Percentiles rank a stretch among this genome's conserved stretches.
Conservation (phyloP, 371 early-diverging fungal genomes). For the Apophysomyces elegans region DNA sequence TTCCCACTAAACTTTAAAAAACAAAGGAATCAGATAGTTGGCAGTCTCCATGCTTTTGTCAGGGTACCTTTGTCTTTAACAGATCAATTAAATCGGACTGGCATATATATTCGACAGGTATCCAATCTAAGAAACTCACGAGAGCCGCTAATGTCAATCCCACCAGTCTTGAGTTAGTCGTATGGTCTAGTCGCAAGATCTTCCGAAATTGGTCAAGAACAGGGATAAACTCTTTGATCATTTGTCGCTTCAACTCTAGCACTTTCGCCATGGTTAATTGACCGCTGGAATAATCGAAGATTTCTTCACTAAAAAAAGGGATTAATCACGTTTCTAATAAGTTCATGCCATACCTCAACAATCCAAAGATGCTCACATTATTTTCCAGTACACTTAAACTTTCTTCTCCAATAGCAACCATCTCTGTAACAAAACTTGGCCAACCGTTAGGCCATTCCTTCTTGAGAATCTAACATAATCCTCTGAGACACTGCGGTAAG, state of each 20-base stretch:
- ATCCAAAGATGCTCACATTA: constrained; percentile 93
- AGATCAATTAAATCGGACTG: constrained; percentile 85
- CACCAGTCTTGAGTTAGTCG: constrained; percentile 76
- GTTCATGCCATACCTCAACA: constrained; percentile 68
- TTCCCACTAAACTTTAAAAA: too few species aligned
- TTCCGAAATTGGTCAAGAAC: constrained; percentile 91
- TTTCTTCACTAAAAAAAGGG: constrained; percentile 78
- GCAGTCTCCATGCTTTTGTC: too few species aligned
- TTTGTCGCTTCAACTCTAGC: constrained; percentile 80
- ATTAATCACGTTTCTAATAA: too few species aligned
- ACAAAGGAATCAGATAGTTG: too few species aligned
- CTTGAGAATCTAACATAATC: constrained; percentile 83
- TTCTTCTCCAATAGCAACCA: constrained; percentile 84
- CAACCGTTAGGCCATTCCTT: constrained; percentile 99
- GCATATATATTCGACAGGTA: constrained; percentile 94
- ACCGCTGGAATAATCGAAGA: constrained; percentile 93
- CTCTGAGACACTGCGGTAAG: background rate
- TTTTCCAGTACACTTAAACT: constrained; percentile 92
- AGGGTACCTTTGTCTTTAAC: constrained; percentile 63
- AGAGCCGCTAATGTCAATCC: constrained; percentile 85
- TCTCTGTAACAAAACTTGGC: constrained; percentile 95
- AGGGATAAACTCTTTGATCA: constrained; percentile 89
- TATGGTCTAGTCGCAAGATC: constrained; percentile 75
- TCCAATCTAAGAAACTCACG: constrained; percentile 88
- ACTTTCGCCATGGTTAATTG: constrained; percentile 90